phyloP scores from a whole-genome alignment of 2,329 filamentous ascomycete genomes.

The Bipolaris oryzae region DNA sequence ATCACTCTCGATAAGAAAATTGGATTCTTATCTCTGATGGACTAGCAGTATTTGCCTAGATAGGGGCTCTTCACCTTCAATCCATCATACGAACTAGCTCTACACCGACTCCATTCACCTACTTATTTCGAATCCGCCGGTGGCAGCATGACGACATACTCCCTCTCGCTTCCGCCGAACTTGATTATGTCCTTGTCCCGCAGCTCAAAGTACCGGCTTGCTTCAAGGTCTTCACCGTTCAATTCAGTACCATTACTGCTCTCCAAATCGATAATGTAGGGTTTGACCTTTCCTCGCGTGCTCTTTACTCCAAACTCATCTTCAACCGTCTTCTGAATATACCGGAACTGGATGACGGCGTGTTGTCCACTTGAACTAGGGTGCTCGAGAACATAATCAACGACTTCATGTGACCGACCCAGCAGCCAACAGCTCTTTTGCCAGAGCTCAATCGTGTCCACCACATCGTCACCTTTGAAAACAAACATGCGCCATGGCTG shows the following conservation, averaged over 20 bases:
- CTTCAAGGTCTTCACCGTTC: constrained; percentile 75
- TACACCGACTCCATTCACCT: background rate
- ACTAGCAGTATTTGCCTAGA: background rate
- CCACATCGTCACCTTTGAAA: constrained; percentile 81
- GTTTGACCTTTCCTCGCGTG: constrained; percentile 59
- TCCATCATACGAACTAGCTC: background rate
- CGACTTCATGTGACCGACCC: constrained; percentile 78
- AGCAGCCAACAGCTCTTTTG: constrained; percentile 87
- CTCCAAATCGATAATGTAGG: constrained; percentile 92
- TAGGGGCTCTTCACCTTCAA: background rate
- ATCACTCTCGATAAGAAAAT: too few species aligned
- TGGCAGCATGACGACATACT: constrained; percentile 93
- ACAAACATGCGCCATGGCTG: constrained; percentile 89
- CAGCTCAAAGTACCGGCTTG: constrained; percentile 82
- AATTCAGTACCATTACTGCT: constrained; percentile 88
- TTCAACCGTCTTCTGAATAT: constrained; percentile 81
- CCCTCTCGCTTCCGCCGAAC: constrained; percentile 85
- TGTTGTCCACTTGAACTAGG: constrained; percentile 95
- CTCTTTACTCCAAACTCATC: constrained; percentile 70
- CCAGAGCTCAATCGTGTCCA: constrained; percentile 81
- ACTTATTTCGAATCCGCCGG: constrained; percentile 29
- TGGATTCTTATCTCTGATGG: background rate
- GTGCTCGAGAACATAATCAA: constrained; percentile 84
- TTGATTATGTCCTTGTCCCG: constrained; percentile 86
- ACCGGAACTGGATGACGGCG: constrained; percentile 90